Conservation (phyloP, 129 eudicot genomes). For the Silybum marianum region DNA sequence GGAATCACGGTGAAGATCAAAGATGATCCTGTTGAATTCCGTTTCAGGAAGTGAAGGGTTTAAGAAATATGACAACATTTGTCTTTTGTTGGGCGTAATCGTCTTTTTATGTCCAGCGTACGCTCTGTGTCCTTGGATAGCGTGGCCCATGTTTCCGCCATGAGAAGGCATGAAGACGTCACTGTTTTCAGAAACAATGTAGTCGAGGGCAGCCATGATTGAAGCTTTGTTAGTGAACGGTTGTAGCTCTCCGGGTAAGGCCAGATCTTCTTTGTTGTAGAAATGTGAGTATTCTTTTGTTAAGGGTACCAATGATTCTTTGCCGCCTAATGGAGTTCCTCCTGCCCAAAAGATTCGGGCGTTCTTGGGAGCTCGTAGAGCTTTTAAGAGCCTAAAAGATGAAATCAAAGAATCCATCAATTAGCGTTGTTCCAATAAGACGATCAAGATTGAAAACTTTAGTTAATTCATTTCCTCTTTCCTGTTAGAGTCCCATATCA, state of each 20-base stretch:
- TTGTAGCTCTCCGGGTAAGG: constrained; percentile 80
- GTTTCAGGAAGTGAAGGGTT: constrained; percentile 63
- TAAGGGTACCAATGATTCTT: constrained; percentile 70
- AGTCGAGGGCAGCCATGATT: constrained; percentile 85
- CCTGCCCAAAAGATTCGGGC: constrained; percentile 92
- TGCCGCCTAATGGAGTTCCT: constrained; percentile 84
- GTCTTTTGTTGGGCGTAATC: constrained; percentile 90
- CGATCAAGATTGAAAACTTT: background rate
- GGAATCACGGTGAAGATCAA: constrained; percentile 79
- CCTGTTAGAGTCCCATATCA: background rate
- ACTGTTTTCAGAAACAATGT: constrained; percentile 77
- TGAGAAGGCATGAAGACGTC: constrained; percentile 98
- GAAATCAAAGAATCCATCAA: background rate
- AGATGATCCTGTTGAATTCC: constrained; percentile 65
- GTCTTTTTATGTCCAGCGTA: constrained; percentile 93
- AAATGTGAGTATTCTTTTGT: constrained; percentile 66
- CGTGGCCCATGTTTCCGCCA: constrained; percentile 98
- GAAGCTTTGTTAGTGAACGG: constrained; percentile 77
- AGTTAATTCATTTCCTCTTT: background rate
- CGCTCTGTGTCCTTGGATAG: constrained; percentile 79
- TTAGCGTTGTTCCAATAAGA: background rate
- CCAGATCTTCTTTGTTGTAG: constrained; percentile 88
- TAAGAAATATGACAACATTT: constrained; percentile 75
- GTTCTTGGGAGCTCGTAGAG: constrained; percentile 82
- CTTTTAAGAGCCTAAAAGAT: constrained; percentile 74